These are phyloP conservation scores for Oemleria cerasiformis DNA, from an alignment of 306 rosid genomes.

Conservation along the genomic window DNA sequence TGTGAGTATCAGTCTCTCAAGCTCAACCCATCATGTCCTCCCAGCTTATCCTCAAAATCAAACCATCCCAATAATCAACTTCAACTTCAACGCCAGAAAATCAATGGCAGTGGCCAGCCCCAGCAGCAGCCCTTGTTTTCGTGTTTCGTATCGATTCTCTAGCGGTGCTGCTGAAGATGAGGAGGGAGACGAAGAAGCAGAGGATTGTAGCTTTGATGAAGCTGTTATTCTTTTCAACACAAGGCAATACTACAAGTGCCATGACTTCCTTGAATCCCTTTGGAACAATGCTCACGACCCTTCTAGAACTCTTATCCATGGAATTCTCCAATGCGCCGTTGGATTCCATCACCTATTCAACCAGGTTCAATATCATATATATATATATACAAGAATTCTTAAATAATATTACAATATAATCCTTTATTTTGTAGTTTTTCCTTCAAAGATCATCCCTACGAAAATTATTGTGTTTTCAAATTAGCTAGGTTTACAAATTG, in stretches of 20 bases:
- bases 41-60: not conserved
- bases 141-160: constrained; percentile 31
- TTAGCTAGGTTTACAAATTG: not conserved
- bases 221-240: constrained; percentile 62
- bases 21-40: not conserved
- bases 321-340: constrained; percentile 83
- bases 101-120: not conserved
- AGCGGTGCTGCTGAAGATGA: constrained; percentile 22
- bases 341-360: constrained; percentile 88
- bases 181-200: constrained; percentile 33
- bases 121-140: constrained; percentile 2
- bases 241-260: constrained; percentile 72
- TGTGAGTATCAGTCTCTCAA: not conserved
- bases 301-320: constrained; percentile 75
- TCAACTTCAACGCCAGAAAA: not conserved
- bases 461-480: not conserved
- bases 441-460: not conserved
- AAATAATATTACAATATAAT: too few relatives aligned
- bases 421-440: too few relatives aligned
- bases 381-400: too few relatives aligned
- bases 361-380: constrained; percentile 44
- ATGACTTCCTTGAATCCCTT: constrained; percentile 71
- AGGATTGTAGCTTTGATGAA: constrained; percentile 51
- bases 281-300: constrained; percentile 86
- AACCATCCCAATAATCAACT: not conserved